phyloP scores from a whole-genome alignment of 208 protist species.

The Wallacemonas sp. region DNA sequence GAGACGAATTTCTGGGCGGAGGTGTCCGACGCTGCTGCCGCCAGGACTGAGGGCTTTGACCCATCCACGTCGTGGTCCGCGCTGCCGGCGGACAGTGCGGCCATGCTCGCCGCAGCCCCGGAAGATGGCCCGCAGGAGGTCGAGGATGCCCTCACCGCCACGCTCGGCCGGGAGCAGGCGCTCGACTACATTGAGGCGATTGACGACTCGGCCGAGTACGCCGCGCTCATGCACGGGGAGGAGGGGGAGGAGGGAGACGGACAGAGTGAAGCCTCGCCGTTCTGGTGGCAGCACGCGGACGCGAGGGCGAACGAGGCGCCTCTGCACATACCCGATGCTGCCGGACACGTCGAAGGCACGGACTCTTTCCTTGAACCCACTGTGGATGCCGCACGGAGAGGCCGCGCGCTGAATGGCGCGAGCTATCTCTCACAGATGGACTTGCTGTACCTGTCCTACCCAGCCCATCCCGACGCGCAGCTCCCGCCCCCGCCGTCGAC shows the following conservation, averaged over 20 bases:
- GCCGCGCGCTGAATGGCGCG: constrained; percentile 1
- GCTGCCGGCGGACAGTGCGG: background rate
- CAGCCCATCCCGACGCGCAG: constrained; percentile 42
- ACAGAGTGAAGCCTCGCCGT: constrained; percentile 9
- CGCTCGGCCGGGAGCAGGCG: constrained; percentile 10
- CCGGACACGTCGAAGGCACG: constrained; percentile 17
- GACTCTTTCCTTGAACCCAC: too few species aligned
- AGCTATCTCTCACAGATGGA: constrained; percentile 61
- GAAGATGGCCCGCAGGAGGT: constrained; percentile 17
- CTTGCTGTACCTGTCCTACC: constrained; percentile 52
- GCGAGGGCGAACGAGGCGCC: background rate
- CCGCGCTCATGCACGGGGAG: constrained; percentile 2
- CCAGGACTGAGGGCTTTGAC: background rate
- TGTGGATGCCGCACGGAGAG: too few species aligned
- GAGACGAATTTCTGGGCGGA: background rate
- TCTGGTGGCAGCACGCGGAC: constrained; percentile 11
- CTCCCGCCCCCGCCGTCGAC: constrained; percentile 15
- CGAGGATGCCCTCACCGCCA: background rate
- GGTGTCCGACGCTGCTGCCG: background rate
- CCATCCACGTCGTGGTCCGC: background rate
- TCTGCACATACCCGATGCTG: constrained; percentile 28
- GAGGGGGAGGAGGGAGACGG: background rate
- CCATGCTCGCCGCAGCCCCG: constrained; percentile 11
- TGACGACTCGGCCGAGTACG: background rate
- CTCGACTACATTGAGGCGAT: constrained; percentile 15